Evolutionary conservation across 202 grass and related monocot species (phyloP), one percentile per base, ranked within the genome.

Genomic region (Setaria viridis): DNA sequence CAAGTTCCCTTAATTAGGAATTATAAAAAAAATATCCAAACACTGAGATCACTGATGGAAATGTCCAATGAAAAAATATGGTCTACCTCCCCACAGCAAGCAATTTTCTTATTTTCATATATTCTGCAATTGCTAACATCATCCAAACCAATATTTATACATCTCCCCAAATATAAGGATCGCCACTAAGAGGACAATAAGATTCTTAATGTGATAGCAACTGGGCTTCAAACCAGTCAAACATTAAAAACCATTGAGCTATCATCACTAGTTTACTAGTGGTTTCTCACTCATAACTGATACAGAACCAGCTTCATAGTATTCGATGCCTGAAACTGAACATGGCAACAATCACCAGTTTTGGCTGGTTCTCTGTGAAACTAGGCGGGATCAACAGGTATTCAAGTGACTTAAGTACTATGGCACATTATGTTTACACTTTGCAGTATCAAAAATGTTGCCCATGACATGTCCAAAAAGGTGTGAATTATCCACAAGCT

Each of bases 21-120:
- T 32, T 17, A 80, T 9, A 6, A 3, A 41, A 3, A 41, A 70
- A 58, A 14, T 19, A 42, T 41, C 39, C 13, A 35, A 20, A 42
- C 55, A 64, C 14, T 72, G 37, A 53, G 33, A 85, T 55, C 63
- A 19, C 25, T 80, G 66, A 78, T 56, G 30, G 56, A 77, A 70
- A 76, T 80, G 17, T 82, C 41, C 1, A 5, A 70, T 5, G 12
- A 32, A 45, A 81, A 70, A 77, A 57, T 86, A 63, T 11, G 34
- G 17, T 53, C 5, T 35, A 68, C 17, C 33, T 76, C 12, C 17
- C 54, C 34, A 83, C 11, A 20, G 21, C 82, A 65, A 88, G 45
- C 73, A 88, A 69, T 33, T 50, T 6, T 10, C 55, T 45, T 29
- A 76, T 16, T 51, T 41, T 41, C 39, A 41, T 41, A 41, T 41